phyloP scores from a whole-genome alignment of 106 monocot species.

The Dendrobium catenatum region DNA sequence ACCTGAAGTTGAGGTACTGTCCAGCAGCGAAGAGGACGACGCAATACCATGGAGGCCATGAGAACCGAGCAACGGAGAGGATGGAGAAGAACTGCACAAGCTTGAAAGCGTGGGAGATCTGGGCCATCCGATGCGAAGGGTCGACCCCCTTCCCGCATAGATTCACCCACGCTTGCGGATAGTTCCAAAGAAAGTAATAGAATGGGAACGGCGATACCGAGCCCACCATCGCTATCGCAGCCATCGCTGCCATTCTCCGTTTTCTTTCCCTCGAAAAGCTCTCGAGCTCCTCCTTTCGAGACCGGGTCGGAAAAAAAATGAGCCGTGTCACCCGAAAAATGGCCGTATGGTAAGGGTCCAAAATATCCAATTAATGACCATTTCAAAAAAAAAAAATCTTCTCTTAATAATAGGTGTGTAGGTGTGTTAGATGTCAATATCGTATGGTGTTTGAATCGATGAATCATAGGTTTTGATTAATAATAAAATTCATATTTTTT shows the following conservation, averaged over 20 bases:
- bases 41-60: conserved; percentile 50
- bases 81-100: conserved; percentile 56
- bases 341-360: no score
- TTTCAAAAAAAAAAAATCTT: no score
- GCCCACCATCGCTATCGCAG: conserved; percentile 12
- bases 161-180: conserved; percentile 74
- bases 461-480: no score
- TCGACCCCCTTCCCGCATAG: conserved; percentile 70
- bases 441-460: no score
- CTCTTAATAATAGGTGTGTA: no score
- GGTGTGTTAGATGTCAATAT: no score
- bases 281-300: no score
- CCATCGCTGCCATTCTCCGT: conserved; percentile 1
- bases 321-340: no score
- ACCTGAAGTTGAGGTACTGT: conserved; percentile 94
- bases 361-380: no score
- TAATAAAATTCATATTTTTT: no score
- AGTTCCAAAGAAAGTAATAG: conserved; percentile 74
- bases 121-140: conserved; percentile 81
- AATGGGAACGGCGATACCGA: conserved; percentile 72
- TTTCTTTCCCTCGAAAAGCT: neutral
- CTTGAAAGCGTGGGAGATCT: conserved; percentile 72
- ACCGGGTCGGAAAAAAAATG: no score
- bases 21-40: conserved; percentile 50
- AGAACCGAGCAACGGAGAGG: conserved; percentile 55